phyloP scores from a whole-genome alignment of 2,329 filamentous ascomycete species.

The Chrysoporthe puriensis region DNA sequence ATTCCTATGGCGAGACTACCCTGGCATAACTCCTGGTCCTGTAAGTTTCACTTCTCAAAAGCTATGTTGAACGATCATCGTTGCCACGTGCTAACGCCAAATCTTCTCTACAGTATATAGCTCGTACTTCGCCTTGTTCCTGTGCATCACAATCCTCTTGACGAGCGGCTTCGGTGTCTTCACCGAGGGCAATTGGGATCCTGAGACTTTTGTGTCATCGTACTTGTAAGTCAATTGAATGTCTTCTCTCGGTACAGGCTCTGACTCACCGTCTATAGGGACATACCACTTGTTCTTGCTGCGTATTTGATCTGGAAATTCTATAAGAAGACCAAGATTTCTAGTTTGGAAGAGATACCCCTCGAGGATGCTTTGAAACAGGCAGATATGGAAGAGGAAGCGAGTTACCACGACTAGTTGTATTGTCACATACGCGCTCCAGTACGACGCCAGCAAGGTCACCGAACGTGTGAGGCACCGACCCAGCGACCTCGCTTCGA shows the following conservation, averaged over 20 bases:
- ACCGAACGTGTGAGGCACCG: neutral
- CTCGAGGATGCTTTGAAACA: slow-evolving; percentile 56
- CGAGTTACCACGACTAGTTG: slow-evolving; percentile 30
- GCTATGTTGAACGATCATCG: neutral
- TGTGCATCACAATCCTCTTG: slow-evolving; percentile 67
- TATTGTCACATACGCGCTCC: neutral
- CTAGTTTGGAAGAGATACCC: slow-evolving; percentile 55
- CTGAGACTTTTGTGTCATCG: slow-evolving; percentile 61
- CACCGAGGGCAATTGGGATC: slow-evolving; percentile 61
- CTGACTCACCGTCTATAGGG: slow-evolving; percentile 41
- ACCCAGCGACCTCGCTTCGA: neutral
- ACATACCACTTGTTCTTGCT: slow-evolving; percentile 60
- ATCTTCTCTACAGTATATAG: slow-evolving; percentile 51
- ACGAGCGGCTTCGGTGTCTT: slow-evolving; percentile 71
- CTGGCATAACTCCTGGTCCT: slow-evolving; percentile 66
- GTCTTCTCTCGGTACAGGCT: neutral
- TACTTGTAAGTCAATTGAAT: slow-evolving; percentile 57
- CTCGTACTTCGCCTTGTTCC: slow-evolving; percentile 62
- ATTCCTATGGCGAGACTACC: slow-evolving; percentile 55
- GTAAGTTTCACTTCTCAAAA: slow-evolving; percentile 43
- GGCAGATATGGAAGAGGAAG: slow-evolving; percentile 37
- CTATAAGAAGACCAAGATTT: slow-evolving; percentile 62
- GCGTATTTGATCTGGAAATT: slow-evolving; percentile 69
- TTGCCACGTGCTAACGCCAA: slow-evolving; percentile 5
- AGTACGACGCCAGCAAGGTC: neutral